Evolutionary conservation across 495 filamentous ascomycete genomes (phyloP).

Genomic region (Tuber borchii): DNA sequence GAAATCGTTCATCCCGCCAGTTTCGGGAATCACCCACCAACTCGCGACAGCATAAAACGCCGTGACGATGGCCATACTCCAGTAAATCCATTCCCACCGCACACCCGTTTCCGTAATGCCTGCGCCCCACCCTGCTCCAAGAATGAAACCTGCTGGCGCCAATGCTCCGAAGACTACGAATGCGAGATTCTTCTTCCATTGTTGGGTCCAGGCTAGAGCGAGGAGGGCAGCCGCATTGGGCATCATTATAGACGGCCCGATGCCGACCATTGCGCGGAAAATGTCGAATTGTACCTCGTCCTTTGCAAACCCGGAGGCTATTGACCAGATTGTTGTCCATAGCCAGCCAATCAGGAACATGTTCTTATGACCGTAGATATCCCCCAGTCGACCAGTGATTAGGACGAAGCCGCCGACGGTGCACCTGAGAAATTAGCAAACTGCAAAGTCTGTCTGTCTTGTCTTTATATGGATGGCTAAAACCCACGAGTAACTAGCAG

Average conservation of each 20-base stretch:
- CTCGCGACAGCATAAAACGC: constrained; percentile 45
- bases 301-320: constrained; percentile 48
- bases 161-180: constrained; percentile 60
- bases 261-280: constrained; percentile 55
- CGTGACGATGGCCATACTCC: constrained; percentile 50
- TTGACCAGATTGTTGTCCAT: constrained; percentile 58
- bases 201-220: constrained; percentile 46
- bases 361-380: constrained; percentile 57
- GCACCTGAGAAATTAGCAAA: constrained; percentile 21
- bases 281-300: constrained; percentile 54
- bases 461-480: constrained; percentile 11
- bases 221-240: constrained; percentile 61
- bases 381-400: constrained; percentile 58
- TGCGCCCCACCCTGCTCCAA: constrained; percentile 49
- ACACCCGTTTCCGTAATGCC: constrained; percentile 50
- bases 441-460: no score
- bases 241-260: constrained; percentile 56
- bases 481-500: constrained; percentile 40
- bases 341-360: constrained; percentile 56
- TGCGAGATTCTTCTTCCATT: constrained; percentile 54
- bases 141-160: constrained; percentile 52
- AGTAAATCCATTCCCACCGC: constrained; percentile 66
- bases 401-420: constrained; percentile 62
- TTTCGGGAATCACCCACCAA: constrained; percentile 49
- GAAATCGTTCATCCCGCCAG: constrained; percentile 31